Conservation (phyloP, 768 basidiomycete species). For the Rhizopogon vinicolor region DNA sequence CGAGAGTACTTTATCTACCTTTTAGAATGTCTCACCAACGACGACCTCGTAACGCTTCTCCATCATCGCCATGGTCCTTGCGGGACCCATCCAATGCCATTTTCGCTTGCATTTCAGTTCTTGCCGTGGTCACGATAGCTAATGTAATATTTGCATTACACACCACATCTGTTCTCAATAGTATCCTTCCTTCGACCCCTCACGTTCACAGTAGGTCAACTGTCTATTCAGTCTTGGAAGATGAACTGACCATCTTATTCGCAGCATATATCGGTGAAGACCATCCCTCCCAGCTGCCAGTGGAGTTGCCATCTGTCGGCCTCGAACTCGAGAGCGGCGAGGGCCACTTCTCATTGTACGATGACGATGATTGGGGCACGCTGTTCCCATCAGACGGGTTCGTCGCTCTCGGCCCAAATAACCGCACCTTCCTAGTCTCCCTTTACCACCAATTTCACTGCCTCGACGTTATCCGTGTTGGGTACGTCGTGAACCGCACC, state of each 20-base stretch:
- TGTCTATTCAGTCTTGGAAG: not conserved
- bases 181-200: constrained; percentile 7
- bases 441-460: constrained; percentile 51
- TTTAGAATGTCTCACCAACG: not conserved
- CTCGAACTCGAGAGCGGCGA: constrained; percentile 21
- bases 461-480: constrained; percentile 31
- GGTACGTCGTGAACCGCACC: constrained; percentile 18
- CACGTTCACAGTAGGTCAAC: constrained; percentile 20
- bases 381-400: constrained; percentile 30
- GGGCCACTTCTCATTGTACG: constrained; percentile 24
- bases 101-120: constrained; percentile 14
- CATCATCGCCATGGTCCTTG: not conserved
- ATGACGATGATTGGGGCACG: constrained; percentile 32
- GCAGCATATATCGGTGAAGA: constrained; percentile 26
- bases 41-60: not conserved
- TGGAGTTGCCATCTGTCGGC: constrained; percentile 23
- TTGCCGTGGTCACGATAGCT: constrained; percentile 16
- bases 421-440: constrained; percentile 28
- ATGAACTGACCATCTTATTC: not conserved
- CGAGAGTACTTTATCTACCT: not conserved
- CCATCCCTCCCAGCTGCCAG: constrained; percentile 27
- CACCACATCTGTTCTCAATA: constrained; percentile 9
- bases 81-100: not conserved
- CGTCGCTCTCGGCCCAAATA: constrained; percentile 28
- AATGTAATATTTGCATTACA: constrained; percentile 17